Conservation (phyloP, 2,329 filamentous ascomycete species). For the Aspergillus proliferans region DNA sequence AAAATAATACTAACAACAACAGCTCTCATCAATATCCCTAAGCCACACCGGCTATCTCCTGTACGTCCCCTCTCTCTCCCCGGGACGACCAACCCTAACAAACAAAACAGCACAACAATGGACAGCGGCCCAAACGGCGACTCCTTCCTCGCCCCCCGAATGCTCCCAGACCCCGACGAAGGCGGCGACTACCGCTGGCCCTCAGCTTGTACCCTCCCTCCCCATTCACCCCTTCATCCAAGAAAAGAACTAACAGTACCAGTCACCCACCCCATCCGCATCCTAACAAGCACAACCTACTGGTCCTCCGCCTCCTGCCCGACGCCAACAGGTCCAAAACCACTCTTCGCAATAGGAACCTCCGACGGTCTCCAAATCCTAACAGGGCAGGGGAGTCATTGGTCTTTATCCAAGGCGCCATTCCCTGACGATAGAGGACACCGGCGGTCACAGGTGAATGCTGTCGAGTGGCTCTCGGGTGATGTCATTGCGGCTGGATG, state of each 20-base stretch:
- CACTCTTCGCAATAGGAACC: slow-evolving; percentile 33
- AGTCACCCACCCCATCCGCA: slow-evolving; percentile 24
- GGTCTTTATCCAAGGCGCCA: slow-evolving; percentile 23
- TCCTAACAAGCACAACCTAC: slow-evolving; percentile 22
- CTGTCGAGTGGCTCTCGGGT: slow-evolving; percentile 34
- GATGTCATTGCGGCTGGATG: slow-evolving; percentile 32
- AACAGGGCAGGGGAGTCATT: slow-evolving; percentile 21
- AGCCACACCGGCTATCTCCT: slow-evolving; percentile 30
- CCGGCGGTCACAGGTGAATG: slow-evolving; percentile 19
- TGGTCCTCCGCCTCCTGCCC: slow-evolving; percentile 35
- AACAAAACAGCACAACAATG: slow-evolving; percentile 29
- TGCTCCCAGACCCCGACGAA: slow-evolving; percentile 27
- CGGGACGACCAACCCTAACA: neutral
- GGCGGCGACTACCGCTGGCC: slow-evolving; percentile 28
- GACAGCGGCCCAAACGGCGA: slow-evolving; percentile 29
- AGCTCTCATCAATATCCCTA: slow-evolving; percentile 33
- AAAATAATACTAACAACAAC: slow-evolving; percentile 1
- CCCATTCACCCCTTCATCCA: neutral
- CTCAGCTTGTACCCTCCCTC: slow-evolving; percentile 15
- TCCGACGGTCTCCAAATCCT: slow-evolving; percentile 32
- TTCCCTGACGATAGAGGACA: slow-evolving; percentile 16
- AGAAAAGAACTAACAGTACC: slow-evolving; percentile 11
- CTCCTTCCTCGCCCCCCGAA: slow-evolving; percentile 25
- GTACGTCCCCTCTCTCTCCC: slow-evolving; percentile 13
- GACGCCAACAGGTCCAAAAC: slow-evolving; percentile 20